Evolutionary conservation across 2,329 filamentous ascomycete species (phyloP).

Genomic region (Sordariomycetes sp.): DNA sequence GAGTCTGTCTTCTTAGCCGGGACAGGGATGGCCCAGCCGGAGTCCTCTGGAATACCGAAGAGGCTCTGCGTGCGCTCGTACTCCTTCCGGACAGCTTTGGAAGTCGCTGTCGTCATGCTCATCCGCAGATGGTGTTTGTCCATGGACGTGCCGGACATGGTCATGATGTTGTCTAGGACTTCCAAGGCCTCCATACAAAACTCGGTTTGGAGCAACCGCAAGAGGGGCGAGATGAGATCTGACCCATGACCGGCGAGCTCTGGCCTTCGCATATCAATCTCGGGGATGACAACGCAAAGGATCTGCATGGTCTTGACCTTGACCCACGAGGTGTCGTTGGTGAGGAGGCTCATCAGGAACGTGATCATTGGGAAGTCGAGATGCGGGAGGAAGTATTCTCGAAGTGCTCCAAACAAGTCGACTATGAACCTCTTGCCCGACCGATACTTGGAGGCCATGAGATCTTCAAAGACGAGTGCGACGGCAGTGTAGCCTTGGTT

Average conservation of each 20-base stretch:
- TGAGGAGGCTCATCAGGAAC: conserved; percentile 83
- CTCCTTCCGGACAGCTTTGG: conserved; percentile 79
- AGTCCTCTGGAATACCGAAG: conserved; percentile 92
- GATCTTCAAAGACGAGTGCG: conserved; percentile 58
- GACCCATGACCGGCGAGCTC: conserved; percentile 87
- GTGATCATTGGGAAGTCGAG: conserved; percentile 78
- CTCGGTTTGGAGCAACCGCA: conserved; percentile 83
- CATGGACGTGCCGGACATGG: conserved; percentile 82
- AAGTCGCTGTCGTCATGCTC: conserved; percentile 91
- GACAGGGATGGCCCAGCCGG: conserved; percentile 91
- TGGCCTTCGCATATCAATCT: conserved; percentile 85
- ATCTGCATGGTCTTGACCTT: conserved; percentile 90
- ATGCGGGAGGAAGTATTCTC: conserved; percentile 67
- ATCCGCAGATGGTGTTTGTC: conserved; percentile 92
- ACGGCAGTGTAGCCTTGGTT: conserved; percentile 58
- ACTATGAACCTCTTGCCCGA: conserved; percentile 65
- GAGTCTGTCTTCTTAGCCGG: conserved; percentile 81
- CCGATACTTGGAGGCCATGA: conserved; percentile 55
- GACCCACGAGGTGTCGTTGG: conserved; percentile 81
- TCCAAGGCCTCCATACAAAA: conserved; percentile 87
- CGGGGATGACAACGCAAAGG: conserved; percentile 72
- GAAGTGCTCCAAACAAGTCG: conserved; percentile 63
- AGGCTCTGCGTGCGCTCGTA: conserved; percentile 90
- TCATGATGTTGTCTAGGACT: conserved; percentile 91
- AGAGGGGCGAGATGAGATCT: conserved; percentile 85